Conservation (phyloP, 192 early-diverging fungal genomes). For the Linnemannia schmuckeri region DNA sequence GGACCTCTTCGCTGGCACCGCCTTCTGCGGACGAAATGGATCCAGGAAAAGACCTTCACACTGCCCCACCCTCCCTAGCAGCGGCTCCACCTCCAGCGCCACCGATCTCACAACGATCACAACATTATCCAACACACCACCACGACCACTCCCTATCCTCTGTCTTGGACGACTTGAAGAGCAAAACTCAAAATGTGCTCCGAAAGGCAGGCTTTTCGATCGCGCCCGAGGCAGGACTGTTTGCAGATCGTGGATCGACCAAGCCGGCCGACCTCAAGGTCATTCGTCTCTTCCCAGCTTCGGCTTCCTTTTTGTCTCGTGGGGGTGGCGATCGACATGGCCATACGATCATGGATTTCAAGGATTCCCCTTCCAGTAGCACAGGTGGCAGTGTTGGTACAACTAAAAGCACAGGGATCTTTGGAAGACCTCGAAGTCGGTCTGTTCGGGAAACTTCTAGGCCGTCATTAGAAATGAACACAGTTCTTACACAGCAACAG, state of each 20-base stretch:
- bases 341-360: not conserved
- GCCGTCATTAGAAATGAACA: not conserved
- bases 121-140: not conserved
- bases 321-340: not conserved
- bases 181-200: constrained; percentile 43
- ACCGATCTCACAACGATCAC: not conserved
- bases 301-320: constrained; percentile 4
- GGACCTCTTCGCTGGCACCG: constrained; percentile 20
- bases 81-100: not conserved
- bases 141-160: constrained; percentile 16
- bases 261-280: constrained; percentile 36
- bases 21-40: constrained; percentile 11
- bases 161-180: constrained; percentile 34
- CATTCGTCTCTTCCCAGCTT: constrained; percentile 23
- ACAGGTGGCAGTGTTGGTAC: not conserved
- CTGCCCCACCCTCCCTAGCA: not conserved
- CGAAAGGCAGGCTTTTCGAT: constrained; percentile 44
- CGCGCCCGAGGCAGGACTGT: constrained; percentile 45
- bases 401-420: constrained; percentile 10
- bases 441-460: constrained; percentile 30
- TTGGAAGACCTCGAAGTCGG: constrained; percentile 34
- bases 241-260: constrained; percentile 31
- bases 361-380: not conserved
- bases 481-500: not conserved
- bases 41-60: not conserved